Evolutionary conservation across 805 yeast species (phyloP).

Genomic region (Pachysolen tannophilus): DNA sequence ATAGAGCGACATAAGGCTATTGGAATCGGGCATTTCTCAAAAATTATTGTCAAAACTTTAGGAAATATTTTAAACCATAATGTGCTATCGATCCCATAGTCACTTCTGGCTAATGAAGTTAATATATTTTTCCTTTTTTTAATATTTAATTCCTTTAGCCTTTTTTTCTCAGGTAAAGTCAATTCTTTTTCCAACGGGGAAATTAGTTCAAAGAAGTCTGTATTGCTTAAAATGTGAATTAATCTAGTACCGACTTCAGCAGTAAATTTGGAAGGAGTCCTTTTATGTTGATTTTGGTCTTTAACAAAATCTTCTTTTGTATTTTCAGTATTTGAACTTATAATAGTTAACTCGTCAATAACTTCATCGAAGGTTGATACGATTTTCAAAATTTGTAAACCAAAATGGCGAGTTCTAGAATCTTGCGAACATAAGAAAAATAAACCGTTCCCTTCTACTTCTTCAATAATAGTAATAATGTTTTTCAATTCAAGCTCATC

Average conservation of each 20-base stretch:
- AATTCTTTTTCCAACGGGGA: conserved; percentile 39
- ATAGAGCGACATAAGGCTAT: conserved; percentile 89
- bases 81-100: conserved; percentile 91
- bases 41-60: conserved; percentile 58
- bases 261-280: conserved; percentile 62
- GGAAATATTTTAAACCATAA: conserved; percentile 93
- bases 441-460: conserved; percentile 91
- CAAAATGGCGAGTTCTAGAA: conserved; percentile 62
- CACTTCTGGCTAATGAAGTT: conserved; percentile 79
- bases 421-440: conserved; percentile 90
- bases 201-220: conserved; percentile 60
- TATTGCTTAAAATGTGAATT: conserved; percentile 66
- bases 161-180: conserved; percentile 70
- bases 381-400: conserved; percentile 64
- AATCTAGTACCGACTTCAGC: conserved; percentile 73
- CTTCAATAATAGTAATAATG: conserved; percentile 81
- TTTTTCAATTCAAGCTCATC: conserved; percentile 73
- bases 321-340: conserved; percentile 1
- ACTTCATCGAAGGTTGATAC: conserved; percentile 87
- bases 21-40: conserved; percentile 81
- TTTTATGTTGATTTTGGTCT: conserved; percentile 31
- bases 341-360: conserved; percentile 39
- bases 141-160: conserved; percentile 54
- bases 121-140: conserved; percentile 58
- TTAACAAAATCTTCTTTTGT: conserved; percentile 16